Evolutionary conservation across 257 asterid genomes (phyloP).

Genomic region (Jasminum sambac): DNA sequence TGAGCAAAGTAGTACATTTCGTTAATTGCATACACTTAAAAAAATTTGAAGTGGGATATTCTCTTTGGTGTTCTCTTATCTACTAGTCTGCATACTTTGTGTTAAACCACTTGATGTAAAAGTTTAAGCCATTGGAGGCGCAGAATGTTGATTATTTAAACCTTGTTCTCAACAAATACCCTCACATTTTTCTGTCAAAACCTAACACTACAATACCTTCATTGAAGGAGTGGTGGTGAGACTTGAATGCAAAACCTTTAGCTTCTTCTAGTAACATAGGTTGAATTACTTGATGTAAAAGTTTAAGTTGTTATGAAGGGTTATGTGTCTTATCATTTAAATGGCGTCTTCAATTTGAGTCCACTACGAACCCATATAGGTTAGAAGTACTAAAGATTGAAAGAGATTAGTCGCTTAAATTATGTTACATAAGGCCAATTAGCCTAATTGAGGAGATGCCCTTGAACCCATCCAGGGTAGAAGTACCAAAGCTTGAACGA

Average conservation of each 20-base stretch:
- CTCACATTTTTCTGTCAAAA: background rate
- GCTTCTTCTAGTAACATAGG: background rate
- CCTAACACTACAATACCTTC: background rate
- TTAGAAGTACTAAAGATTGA: background rate
- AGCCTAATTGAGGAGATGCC: too few species aligned
- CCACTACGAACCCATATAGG: background rate
- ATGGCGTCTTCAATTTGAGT: background rate
- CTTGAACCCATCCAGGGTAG: too few species aligned
- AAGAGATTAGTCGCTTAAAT: background rate
- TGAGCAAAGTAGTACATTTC: background rate
- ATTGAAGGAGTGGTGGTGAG: background rate
- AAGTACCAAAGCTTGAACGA: too few species aligned
- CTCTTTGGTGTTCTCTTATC: background rate
- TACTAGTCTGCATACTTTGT: too few species aligned
- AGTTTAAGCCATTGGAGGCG: background rate
- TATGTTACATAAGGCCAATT: too few species aligned
- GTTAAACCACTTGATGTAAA: background rate
- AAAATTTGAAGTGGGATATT: background rate
- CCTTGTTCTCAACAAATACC: background rate
- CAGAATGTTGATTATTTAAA: background rate
- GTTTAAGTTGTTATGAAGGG: background rate
- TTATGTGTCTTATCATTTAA: background rate
- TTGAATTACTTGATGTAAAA: background rate
- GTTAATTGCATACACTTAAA: background rate
- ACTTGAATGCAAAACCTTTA: background rate